Evolutionary conservation across 345 rosid genomes (phyloP), one percentile per base, ranked within the genome.

Genomic region (Anastatica hierochuntica): DNA sequence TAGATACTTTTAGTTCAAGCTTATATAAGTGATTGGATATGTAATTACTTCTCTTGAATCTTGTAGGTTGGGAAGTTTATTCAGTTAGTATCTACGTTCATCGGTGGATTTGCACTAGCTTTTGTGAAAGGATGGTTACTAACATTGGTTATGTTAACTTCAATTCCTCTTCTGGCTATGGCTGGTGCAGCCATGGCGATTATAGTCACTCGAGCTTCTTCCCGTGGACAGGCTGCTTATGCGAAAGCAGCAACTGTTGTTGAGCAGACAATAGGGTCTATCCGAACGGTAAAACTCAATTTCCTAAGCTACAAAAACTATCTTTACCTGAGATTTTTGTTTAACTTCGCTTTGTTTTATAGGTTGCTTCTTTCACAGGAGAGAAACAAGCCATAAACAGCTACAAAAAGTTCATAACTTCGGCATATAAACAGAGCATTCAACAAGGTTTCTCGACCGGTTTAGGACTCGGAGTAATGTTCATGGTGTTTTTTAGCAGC

Each of bases 331-430:
- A 33, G 16, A 7, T 13, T 31, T 23, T 35, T 23, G 12, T 14
- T 50, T 11, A 16, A 5, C 27, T 17, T 26, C 30, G 24, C 45
- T 55, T 27, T 23, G 12, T 47, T 47, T 36, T 5, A 14, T 13
- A 87, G 96, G 96, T 87, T 36, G 94, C 82, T 19, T 75, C 89
- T 9, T 87, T 79, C 62, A 85, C 92, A 4, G 88, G 90, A 53
- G 92, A 85, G 76, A 80, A 77, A 63, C 74, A 53, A 66, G 83
- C 95, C 6, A 65, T 78, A 1, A 40, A 48, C 8, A 52, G 21
- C 49, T 83, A 80, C 67, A 76, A 74, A 23, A 69, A 75, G 60
- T 72, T 61, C 57, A 76, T 85, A 7, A 69, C 57, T 5, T 51
- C 70, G 18, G 90, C 90, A 4, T 80, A 85, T 41, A 75, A 55